Conservation (phyloP, 306 rosid species). For the Quercus robur region DNA sequence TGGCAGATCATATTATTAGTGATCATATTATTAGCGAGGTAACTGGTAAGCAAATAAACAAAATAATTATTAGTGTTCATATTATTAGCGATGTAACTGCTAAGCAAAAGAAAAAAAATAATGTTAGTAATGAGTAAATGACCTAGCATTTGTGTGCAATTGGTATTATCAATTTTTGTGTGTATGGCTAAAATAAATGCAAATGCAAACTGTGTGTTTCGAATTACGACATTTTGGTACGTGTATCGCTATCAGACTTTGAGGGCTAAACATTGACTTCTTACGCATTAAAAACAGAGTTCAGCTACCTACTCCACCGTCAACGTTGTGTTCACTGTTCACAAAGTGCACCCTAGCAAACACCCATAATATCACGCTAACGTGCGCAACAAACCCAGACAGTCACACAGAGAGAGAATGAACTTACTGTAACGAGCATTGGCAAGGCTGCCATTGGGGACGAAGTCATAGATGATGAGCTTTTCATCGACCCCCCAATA, state of each 20-base stretch:
- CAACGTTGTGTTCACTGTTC: conserved; percentile 6
- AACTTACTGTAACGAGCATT: conserved; percentile 90
- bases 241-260: neutral
- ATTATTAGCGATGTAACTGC: no score
- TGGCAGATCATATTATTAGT: neutral
- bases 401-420: neutral
- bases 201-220: neutral
- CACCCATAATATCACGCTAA: neutral
- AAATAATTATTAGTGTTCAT: no score
- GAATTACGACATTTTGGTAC: neutral
- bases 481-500: conserved; percentile 85
- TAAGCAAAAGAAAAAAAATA: no score
- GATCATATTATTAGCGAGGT: no score
- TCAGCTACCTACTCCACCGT: conserved; percentile 61
- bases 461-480: conserved; percentile 89
- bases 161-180: no score
- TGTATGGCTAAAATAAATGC: no score
- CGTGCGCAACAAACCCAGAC: neutral
- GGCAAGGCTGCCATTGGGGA: conserved; percentile 93
- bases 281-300: conserved; percentile 27
- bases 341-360: conserved; percentile 26
- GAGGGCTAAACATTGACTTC: conserved; percentile 41
- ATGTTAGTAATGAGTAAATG: no score
- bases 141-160: no score
- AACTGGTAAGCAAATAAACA: no score